A percentile compares a stretch with the other conserved stretches of the same genome.
These are phyloP conservation scores for Cyanodermella asteris DNA, from an alignment of 2,329 filamentous ascomycete species.

Conservation along the genomic window DNA sequence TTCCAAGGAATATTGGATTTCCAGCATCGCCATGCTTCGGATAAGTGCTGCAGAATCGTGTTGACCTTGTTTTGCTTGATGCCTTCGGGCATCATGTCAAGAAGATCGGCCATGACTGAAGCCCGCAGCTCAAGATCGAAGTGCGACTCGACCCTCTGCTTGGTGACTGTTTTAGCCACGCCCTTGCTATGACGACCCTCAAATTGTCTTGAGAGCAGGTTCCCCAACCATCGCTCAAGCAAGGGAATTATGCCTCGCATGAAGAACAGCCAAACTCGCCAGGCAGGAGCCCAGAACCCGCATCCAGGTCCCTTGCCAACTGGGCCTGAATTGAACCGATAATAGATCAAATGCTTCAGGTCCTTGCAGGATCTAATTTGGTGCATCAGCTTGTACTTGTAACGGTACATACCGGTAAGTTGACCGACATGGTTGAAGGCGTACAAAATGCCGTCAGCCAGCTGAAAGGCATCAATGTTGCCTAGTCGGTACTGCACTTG, in stretches of 20 bases:
- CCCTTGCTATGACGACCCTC: slow-evolving; percentile 97
- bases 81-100: slow-evolving; percentile 99
- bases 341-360: slow-evolving; percentile 96
- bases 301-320: slow-evolving; percentile 95
- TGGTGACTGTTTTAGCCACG: slow-evolving; percentile 95
- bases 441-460: slow-evolving; percentile 96
- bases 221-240: slow-evolving; percentile 91
- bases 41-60: slow-evolving; percentile 87
- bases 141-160: slow-evolving; percentile 95
- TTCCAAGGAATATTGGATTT: slow-evolving; percentile 99
- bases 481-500: slow-evolving; percentile 95
- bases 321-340: slow-evolving; percentile 89
- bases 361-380: slow-evolving; percentile 98
- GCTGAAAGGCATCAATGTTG: slow-evolving; percentile 96
- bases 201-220: slow-evolving; percentile 88
- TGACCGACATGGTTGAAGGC: slow-evolving; percentile 98
- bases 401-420: slow-evolving; percentile 96
- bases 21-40: slow-evolving; percentile 98
- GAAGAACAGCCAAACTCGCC: slow-evolving; percentile 98
- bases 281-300: slow-evolving; percentile 96
- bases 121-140: slow-evolving; percentile 94
- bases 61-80: slow-evolving; percentile 99
- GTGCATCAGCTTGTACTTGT: slow-evolving; percentile 99
- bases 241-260: slow-evolving; percentile 96
- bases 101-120: slow-evolving; percentile 94